Base-by-base conservation (phyloP, 352 stramenopile genomes). In the Globisporangium canariense region DNA sequence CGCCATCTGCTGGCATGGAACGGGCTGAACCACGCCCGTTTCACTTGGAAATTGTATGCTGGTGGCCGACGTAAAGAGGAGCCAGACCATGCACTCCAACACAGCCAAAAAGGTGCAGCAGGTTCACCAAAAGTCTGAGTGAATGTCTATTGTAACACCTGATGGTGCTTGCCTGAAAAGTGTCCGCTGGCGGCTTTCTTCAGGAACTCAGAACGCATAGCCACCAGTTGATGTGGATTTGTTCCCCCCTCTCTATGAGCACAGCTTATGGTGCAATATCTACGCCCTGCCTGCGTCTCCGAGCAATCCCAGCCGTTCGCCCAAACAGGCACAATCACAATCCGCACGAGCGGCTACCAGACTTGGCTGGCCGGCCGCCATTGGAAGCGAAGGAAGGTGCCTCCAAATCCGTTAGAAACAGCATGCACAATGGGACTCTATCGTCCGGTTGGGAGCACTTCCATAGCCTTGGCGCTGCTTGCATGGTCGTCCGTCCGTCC, bases 1-100 rank as follows among this genome's bases (percentile, higher is more conserved):
- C n/a, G 25, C 55, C 55, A 61, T 51, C 55, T 61, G 55, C 40
- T 61, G 1, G 40, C 10, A 36, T 41, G 55, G 55, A 61, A 61
- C 38, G 22, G 14, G 53, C 34, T 59, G 50, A 38, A 55, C 28
- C 30, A 7, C 28, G 4, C 4, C 5, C 3, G 0, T 49, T n/a
- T 47, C 11, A 49, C 34, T 49, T 34, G 53, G 2, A 4, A 7
- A 9, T 49, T 59, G 53, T 56, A 56, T 56, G 16, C 50, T 28
- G 1, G 7, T 14, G 18, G 28, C 50, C 36, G 50, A 9, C 25
- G 25, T 25, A 22, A 55, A 56, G 28, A 56, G 25, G 28, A 56
- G 50, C 50, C 50, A 56, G 50, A 22, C 2, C 50, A 18, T 8
- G 11, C 9, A 13, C n/a, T 11, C 46, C 46, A 50, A 50, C 18